Base-by-base conservation (phyloP, 257 asterid genomes). In the Nicotiana knightiana region DNA sequence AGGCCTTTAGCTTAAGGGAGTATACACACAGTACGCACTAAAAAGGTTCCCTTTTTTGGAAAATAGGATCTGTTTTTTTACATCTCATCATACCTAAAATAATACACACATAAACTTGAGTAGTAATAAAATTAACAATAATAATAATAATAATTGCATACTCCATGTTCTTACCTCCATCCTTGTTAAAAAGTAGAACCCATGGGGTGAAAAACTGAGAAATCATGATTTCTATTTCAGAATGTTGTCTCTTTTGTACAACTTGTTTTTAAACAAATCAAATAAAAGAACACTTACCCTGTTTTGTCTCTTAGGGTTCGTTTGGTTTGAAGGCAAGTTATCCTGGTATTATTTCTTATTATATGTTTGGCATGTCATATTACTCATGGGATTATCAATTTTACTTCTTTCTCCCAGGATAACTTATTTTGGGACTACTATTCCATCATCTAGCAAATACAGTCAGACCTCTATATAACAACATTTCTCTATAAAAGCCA, bases 211-310 rank as follows among this genome's bases (percentile, higher is more conserved):
- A 63, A 63, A 11, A 63, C n/a, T 71, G 73, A 66, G 87, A 68
- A 65, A 85, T 89, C 87, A 90, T 90, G 94, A 93, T 88, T 84
- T 86, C 86, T 83, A 88, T 90, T 89, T 88, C 90, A 90, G 93
- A 43, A 89, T 85, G 89, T 87, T 92, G 96, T 92, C 95, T 87
- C 85, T 86, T 91, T 79, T 68, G 87, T 88, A 82, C 89, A 85
- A 86, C 65, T 91, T 93, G 92, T 78, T 88, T 82, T 73, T 88
- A 88, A 92, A 91, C 70, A 90, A 90, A 88, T 86, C 86, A 86
- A 90, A 55, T 55, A 55, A 55, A 58, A 3, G 10, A 35, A 85
- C 89, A 85, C 93, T 91, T 89, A 89, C 91, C 95, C 87, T 94
- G 93, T 90, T 88, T 88, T 91, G 97, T 94, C 93, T 89, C 88